phyloP scores from a whole-genome alignment of 2,329 filamentous ascomycete species.

The Colletotrichum musicola region DNA sequence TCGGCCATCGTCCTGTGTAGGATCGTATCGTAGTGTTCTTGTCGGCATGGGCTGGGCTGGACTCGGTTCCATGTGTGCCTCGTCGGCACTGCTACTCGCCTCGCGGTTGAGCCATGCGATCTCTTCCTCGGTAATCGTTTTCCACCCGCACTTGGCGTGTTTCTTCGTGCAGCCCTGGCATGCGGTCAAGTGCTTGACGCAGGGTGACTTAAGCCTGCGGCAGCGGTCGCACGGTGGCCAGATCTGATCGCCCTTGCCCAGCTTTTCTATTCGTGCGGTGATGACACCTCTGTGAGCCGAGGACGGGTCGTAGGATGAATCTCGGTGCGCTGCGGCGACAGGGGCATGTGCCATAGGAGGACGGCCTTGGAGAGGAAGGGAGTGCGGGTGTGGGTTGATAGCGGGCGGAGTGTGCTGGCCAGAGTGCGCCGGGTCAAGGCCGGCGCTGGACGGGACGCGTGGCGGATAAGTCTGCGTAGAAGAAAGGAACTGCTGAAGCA shows the following conservation, averaged over 20 bases:
- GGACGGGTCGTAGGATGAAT: constrained; percentile 45
- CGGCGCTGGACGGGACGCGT: constrained; percentile 31
- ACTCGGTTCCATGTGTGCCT: constrained; percentile 46
- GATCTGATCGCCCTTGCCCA: constrained; percentile 80
- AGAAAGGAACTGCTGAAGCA: constrained; percentile 66
- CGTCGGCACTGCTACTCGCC: constrained; percentile 43
- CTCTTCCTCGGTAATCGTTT: constrained; percentile 82
- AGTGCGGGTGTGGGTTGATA: constrained; percentile 41
- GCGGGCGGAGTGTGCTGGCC: constrained; percentile 46
- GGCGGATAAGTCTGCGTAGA: constrained; percentile 41
- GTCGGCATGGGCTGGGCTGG: constrained; percentile 38
- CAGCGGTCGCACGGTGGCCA: constrained; percentile 89
- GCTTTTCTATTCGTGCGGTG: constrained; percentile 79
- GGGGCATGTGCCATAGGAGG: constrained; percentile 45
- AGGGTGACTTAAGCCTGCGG: constrained; percentile 82
- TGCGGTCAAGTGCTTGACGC: constrained; percentile 86
- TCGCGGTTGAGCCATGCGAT: constrained; percentile 52
- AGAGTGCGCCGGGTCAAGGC: constrained; percentile 41
- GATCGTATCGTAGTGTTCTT: constrained; percentile 40
- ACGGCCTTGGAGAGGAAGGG: constrained; percentile 44
- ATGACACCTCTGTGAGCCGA: constrained; percentile 67
- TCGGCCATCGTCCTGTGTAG: constrained; percentile 34
- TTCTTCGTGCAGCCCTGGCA: constrained; percentile 92
- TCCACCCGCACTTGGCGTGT: constrained; percentile 90
- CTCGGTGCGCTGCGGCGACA: constrained; percentile 44